A percentile compares a stretch with the other conserved stretches of the same genome.
Conservation (phyloP, 257 asterid genomes). For the Salvia miltiorrhiza region DNA sequence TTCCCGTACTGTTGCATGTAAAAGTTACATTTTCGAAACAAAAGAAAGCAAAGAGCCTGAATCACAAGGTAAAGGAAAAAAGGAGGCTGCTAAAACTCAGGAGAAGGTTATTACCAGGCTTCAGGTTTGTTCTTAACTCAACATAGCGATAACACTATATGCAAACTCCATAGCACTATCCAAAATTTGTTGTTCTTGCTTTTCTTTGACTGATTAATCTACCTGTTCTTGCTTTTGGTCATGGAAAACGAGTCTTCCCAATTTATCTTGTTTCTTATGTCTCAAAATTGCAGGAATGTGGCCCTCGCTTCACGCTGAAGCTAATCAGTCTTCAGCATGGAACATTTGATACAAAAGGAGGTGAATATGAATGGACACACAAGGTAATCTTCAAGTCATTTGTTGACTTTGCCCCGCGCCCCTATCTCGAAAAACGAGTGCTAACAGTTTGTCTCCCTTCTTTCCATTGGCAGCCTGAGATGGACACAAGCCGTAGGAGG, state of each 20-base stretch:
- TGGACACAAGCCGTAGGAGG: conserved; percentile 95
- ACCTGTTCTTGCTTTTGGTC: neutral
- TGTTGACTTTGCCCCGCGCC: neutral
- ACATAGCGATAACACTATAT: neutral
- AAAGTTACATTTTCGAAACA: conserved; percentile 72
- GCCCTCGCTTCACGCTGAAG: conserved; percentile 89
- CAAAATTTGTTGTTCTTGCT: neutral
- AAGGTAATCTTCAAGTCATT: conserved; percentile 45
- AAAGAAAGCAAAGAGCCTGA: conserved; percentile 60
- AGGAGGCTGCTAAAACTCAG: conserved; percentile 29
- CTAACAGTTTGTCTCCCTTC: neutral
- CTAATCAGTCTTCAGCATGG: conserved; percentile 87
- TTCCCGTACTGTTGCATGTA: conserved; percentile 18
- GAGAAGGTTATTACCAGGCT: conserved; percentile 74
- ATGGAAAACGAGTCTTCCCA: neutral
- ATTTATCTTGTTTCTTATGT: neutral
- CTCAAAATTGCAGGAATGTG: conserved; percentile 68
- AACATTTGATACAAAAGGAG: conserved; percentile 83
- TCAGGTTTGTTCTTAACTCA: conserved; percentile 56
- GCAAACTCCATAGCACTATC: neutral
- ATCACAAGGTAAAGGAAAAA: conserved; percentile 43
- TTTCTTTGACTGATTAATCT: neutral
- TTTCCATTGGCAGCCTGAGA: conserved; percentile 62
- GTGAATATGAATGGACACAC: conserved; percentile 97
- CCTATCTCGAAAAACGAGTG: neutral